These are phyloP conservation scores for Crithidia acanthocephali DNA, from an alignment of 208 protist species.

Conservation along the genomic window DNA sequence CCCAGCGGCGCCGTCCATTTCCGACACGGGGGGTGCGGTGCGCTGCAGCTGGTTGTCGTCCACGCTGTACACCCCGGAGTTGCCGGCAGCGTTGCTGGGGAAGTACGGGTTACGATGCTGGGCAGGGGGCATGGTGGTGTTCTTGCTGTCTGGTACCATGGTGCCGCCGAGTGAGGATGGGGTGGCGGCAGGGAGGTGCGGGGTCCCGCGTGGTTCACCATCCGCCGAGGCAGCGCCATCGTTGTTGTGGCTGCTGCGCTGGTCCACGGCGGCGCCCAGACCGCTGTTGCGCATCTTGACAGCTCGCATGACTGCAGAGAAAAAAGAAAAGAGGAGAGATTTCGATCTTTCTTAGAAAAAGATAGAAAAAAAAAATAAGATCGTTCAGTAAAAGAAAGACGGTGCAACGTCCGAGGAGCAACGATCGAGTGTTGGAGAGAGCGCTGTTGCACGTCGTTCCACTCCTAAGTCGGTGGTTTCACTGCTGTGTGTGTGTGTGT, in stretches of 20 bases:
- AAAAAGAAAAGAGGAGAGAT: conserved; percentile 9
- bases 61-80: background rate
- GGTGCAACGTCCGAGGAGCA: too few species aligned
- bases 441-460: too few species aligned
- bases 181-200: background rate
- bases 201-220: background rate
- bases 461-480: too few species aligned
- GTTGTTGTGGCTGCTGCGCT: background rate
- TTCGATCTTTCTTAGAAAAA: too few species aligned
- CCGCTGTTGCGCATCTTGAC: conserved; percentile 13
- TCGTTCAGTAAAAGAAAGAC: too few species aligned
- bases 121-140: background rate
- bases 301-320: background rate
- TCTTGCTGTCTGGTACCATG: background rate
- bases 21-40: background rate
- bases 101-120: background rate
- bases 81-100: background rate
- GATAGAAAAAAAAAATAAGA: too few species aligned
- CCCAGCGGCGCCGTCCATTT: background rate
- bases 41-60: background rate
- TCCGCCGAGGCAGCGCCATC: background rate
- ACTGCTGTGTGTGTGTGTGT: too few species aligned
- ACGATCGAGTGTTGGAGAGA: too few species aligned
- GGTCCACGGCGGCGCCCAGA: background rate
- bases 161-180: background rate